These are phyloP conservation scores for Xerocomellus dryophilus DNA, from an alignment of 768 basidiomycete species.

Conservation along the genomic window DNA sequence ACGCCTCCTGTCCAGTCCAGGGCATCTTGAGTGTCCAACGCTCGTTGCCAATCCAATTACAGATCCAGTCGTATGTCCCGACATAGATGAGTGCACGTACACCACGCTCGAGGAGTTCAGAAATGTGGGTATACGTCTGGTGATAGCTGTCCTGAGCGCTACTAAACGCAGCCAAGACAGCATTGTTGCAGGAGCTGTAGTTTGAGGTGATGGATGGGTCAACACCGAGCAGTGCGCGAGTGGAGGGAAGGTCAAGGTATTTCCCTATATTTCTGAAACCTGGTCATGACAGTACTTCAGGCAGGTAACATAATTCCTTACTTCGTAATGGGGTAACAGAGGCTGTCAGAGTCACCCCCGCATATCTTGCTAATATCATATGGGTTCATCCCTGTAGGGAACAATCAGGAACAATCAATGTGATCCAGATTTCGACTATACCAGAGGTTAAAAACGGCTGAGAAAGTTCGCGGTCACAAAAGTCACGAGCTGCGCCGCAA, in stretches of 20 bases:
- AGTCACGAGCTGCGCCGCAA: slow-evolving; percentile 64
- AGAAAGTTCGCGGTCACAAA: slow-evolving; percentile 54
- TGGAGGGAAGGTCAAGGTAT: slow-evolving; percentile 59
- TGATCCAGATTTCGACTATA: slow-evolving; percentile 20
- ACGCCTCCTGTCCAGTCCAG: slow-evolving; percentile 63
- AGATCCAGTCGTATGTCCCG: slow-evolving; percentile 76
- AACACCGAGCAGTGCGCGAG: slow-evolving; percentile 61
- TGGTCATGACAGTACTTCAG: background rate
- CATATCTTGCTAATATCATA: slow-evolving; percentile 71
- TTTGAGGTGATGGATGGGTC: slow-evolving; percentile 42
- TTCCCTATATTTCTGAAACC: slow-evolving; percentile 47
- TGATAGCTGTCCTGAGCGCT: slow-evolving; percentile 42
- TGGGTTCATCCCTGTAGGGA: slow-evolving; percentile 44
- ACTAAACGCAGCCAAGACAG: slow-evolving; percentile 50
- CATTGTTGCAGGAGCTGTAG: slow-evolving; percentile 39
- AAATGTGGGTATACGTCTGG: slow-evolving; percentile 35
- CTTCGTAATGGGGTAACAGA: slow-evolving; percentile 51
- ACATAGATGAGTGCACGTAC: slow-evolving; percentile 72
- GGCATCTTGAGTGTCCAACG: slow-evolving; percentile 71
- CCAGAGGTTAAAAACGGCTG: slow-evolving; percentile 31
- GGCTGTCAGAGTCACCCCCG: slow-evolving; percentile 44
- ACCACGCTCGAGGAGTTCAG: slow-evolving; percentile 67
- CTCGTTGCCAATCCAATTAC: slow-evolving; percentile 76
- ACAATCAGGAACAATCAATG: background rate
- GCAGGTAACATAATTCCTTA: slow-evolving; percentile 13